Conservation (phyloP, 2,329 filamentous ascomycete genomes). For the Xylariaceae sp. region DNA sequence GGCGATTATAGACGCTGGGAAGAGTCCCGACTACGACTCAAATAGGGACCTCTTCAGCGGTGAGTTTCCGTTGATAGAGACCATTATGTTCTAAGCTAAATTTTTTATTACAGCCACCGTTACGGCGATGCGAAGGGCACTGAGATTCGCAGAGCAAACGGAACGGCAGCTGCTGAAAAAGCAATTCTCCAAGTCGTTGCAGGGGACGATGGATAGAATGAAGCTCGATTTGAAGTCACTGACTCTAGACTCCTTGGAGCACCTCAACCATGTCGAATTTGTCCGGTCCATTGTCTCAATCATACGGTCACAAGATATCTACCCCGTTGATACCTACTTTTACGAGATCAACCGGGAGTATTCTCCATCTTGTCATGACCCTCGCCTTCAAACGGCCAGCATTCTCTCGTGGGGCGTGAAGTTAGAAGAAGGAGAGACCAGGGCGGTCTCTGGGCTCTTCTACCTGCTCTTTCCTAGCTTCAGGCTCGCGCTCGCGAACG, state of each 20-base stretch:
- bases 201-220: conserved; percentile 45
- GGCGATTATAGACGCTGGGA: conserved; percentile 27
- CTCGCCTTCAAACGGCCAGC: conserved; percentile 46
- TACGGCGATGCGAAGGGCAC: conserved; percentile 40
- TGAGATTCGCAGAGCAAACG: conserved; percentile 31
- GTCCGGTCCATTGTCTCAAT: conserved; percentile 44
- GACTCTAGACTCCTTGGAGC: conserved; percentile 28
- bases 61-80: conserved; percentile 12
- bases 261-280: conserved; percentile 42
- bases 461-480: conserved; percentile 51
- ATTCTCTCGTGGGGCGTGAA: conserved; percentile 50
- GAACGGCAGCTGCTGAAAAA: conserved; percentile 29
- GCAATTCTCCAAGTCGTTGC: conserved; percentile 37
- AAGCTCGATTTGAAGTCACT: conserved; percentile 39
- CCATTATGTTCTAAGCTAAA: background rate
- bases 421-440: conserved; percentile 43
- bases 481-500: conserved; percentile 44
- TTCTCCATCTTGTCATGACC: conserved; percentile 47
- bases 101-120: conserved; percentile 27
- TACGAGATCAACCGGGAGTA: conserved; percentile 50
- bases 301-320: conserved; percentile 49
- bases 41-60: conserved; percentile 44
- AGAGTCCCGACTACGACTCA: conserved; percentile 38
- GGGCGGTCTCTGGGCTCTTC: conserved; percentile 43
- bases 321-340: conserved; percentile 47